phyloP scores from a whole-genome alignment of 352 stramenopile genomes.

The Phytophthora vignae region DNA sequence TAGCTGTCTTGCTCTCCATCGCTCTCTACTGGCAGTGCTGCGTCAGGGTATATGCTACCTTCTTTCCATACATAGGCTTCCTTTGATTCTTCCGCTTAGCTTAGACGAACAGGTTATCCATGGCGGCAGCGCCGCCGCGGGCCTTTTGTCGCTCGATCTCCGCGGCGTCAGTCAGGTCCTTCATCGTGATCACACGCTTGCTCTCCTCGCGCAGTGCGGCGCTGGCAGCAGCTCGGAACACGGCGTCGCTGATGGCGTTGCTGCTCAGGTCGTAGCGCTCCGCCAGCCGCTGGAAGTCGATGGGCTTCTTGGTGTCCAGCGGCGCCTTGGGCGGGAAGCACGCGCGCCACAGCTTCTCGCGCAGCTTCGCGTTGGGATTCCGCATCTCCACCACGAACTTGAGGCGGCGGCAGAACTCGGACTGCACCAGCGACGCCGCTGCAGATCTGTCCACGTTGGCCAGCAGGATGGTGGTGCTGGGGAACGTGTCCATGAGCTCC shows the following conservation, averaged over 20 bases:
- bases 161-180: conserved; percentile 76
- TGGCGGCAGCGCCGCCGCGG: conserved; percentile 62
- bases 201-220: conserved; percentile 70
- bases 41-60: background rate
- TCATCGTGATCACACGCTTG: conserved; percentile 79
- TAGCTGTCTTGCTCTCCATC: conserved; percentile 2
- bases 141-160: conserved; percentile 81
- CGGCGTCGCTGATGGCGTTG: conserved; percentile 82
- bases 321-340: conserved; percentile 80
- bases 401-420: conserved; percentile 75
- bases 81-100: conserved; percentile 3
- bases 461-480: conserved; percentile 82
- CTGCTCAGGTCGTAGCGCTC: conserved; percentile 82
- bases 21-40: conserved; percentile 5
- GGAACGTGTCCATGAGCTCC: conserved; percentile 82
- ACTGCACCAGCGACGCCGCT: conserved; percentile 57
- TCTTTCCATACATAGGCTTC: conserved; percentile 31
- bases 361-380: conserved; percentile 74
- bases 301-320: conserved; percentile 51
- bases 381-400: conserved; percentile 91
- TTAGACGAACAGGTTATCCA: conserved; percentile 89
- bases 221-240: conserved; percentile 82
- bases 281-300: conserved; percentile 77
- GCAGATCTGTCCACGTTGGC: conserved; percentile 68
- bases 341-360: conserved; percentile 76